A percentile compares a stretch with the other conserved stretches of the same genome.
These are phyloP conservation scores for Amanita polypyramis DNA, from an alignment of 768 basidiomycete genomes.

Conservation along the genomic window DNA sequence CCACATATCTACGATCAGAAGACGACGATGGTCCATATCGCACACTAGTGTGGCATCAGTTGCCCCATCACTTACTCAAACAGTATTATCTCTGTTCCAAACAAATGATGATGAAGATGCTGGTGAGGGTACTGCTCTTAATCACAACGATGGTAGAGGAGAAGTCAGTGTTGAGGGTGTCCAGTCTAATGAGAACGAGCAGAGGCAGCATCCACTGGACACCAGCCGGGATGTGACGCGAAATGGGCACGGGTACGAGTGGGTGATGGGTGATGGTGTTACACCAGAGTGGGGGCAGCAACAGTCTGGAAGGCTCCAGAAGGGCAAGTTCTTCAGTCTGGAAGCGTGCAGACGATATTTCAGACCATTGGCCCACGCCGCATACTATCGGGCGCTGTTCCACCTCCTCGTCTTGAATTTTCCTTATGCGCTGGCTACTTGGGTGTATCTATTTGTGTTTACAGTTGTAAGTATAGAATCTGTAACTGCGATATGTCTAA, in stretches of 20 bases:
- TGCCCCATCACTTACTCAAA: constrained; percentile 60
- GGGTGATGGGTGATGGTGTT: neutral
- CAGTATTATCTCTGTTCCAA: constrained; percentile 58
- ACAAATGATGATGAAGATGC: constrained; percentile 35
- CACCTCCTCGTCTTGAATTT: constrained; percentile 71
- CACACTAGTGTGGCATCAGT: constrained; percentile 43
- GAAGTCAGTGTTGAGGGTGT: constrained; percentile 21
- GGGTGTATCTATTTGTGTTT: constrained; percentile 71
- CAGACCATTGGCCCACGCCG: constrained; percentile 39
- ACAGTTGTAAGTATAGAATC: constrained; percentile 48
- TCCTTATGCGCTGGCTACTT: constrained; percentile 69
- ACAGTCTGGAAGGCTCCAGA: neutral
- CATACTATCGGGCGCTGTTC: constrained; percentile 58
- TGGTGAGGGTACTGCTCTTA: constrained; percentile 16
- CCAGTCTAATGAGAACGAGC: constrained; percentile 13
- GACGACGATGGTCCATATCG: constrained; percentile 46
- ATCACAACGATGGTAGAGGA: constrained; percentile 27
- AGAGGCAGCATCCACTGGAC: neutral
- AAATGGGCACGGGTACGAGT: constrained; percentile 1
- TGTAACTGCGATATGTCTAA: too few relatives aligned
- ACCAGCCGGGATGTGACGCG: neutral
- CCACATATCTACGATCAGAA: neutral
- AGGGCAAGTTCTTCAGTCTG: constrained; percentile 2
- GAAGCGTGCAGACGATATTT: constrained; percentile 47
- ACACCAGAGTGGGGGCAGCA: neutral